phyloP scores from a whole-genome alignment of 78 protist species.

The Protostelium mycophagum region DNA sequence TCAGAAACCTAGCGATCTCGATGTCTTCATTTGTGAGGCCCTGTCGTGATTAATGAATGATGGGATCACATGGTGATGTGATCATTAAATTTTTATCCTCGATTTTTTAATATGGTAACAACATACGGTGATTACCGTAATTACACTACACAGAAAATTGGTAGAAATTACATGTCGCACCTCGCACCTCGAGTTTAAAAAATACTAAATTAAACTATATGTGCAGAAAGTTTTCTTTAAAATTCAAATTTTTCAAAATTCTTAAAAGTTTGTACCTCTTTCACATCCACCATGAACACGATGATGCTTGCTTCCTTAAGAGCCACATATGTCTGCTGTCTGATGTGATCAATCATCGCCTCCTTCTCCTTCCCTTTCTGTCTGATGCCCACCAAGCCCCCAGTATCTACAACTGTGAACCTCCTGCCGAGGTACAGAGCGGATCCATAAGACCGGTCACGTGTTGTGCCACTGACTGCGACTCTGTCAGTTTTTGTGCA shows the following conservation, averaged over 20 bases:
- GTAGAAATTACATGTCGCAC: too few relatives aligned
- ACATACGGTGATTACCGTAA: too few relatives aligned
- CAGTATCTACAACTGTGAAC: slow-evolving; percentile 66
- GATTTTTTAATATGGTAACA: too few relatives aligned
- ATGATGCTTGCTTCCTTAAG: slow-evolving; percentile 51
- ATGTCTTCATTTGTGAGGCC: slow-evolving; percentile 39
- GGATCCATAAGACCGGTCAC: slow-evolving; percentile 51
- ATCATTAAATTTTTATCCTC: too few relatives aligned
- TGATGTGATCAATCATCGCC: slow-evolving; percentile 18
- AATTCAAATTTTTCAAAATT: too few relatives aligned
- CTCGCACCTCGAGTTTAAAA: too few relatives aligned
- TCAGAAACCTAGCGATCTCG: slow-evolving; percentile 45
- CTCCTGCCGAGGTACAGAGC: slow-evolving; percentile 21
- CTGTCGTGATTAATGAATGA: neutral
- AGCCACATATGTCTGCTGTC: slow-evolving; percentile 43
- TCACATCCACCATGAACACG: slow-evolving; percentile 28
- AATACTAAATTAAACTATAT: too few relatives aligned
- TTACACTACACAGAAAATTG: too few relatives aligned
- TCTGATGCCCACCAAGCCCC: slow-evolving; percentile 61
- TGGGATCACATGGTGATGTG: neutral
- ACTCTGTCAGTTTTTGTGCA: neutral
- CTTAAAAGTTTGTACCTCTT: neutral
- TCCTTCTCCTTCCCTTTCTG: slow-evolving; percentile 15
- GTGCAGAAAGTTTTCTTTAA: too few relatives aligned
- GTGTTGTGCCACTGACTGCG: slow-evolving; percentile 48